Evolutionary conservation across 2,329 filamentous ascomycete species (phyloP).

Genomic region (Magnaporthiopsis poae): DNA sequence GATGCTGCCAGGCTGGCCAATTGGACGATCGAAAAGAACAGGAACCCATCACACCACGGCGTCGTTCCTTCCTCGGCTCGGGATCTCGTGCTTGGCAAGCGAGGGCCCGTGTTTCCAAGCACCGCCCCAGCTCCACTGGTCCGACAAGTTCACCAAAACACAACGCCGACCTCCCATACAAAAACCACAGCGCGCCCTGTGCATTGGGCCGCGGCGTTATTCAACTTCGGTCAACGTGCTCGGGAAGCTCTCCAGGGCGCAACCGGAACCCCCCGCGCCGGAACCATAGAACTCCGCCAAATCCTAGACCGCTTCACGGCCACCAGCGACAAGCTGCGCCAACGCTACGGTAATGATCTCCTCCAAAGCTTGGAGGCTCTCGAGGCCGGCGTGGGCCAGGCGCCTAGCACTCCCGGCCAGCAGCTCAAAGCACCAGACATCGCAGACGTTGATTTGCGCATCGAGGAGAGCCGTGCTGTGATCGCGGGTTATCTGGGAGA

Average conservation of each 20-base stretch:
- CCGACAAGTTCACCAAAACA: too few relatives aligned
- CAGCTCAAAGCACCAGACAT: not conserved
- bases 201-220: too few relatives aligned
- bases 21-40: not conserved
- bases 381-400: not conserved
- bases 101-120: not conserved
- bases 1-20: not conserved
- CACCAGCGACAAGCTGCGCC: not conserved
- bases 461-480: not conserved
- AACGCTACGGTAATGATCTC: slow-evolving; percentile 1
- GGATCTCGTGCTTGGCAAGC: slow-evolving; percentile 20
- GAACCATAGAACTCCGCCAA: not conserved
- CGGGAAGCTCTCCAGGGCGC: too few relatives aligned
- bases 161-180: too few relatives aligned
- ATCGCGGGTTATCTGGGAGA: slow-evolving; percentile 20
- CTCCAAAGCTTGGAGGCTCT: not conserved
- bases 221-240: too few relatives aligned
- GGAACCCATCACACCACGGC: slow-evolving; percentile 32
- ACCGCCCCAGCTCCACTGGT: not conserved
- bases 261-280: not conserved
- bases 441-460: not conserved
- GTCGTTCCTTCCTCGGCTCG: slow-evolving; percentile 27
- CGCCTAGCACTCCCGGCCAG: not conserved
- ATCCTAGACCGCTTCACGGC: not conserved
- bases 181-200: too few relatives aligned